Base-by-base conservation (phyloP, 345 rosid species). In the Rhodamnia argentea region DNA sequence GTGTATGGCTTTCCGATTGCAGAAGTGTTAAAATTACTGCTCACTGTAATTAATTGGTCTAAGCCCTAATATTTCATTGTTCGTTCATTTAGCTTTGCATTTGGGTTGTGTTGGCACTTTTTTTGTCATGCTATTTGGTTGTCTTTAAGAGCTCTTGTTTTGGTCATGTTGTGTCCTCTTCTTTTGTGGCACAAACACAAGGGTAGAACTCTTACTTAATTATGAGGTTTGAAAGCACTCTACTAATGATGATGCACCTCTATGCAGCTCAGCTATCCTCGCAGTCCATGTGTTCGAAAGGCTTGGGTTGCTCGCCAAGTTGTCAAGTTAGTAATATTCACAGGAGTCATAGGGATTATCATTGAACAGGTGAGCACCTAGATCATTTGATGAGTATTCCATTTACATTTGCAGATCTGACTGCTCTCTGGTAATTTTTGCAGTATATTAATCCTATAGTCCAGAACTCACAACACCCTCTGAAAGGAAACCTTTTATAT, bases 381-480 rank as follows among this genome's bases (percentile, higher is more conserved):
- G n/a, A 42, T 83, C 64, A 40, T 86, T 83, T 37, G 54, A 56
- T 32, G 82, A 50, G 44, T 13, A 27, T 32, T 54, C 24, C 51
- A 64, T 52, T 27, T 82, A 29, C 32, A 13, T 52, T 5, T 85
- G 57, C 57, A 82, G 7, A 52, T 44, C 64, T 93, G 87, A 88
- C 84, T 40, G 76, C 16, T 81, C 29, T 86, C 59, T 85, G 87
- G 23, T 86, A 60, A 86, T 86, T 91, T 74, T 86, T 91, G 93
- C 99, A 98, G 99, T 98, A 98, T 84, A 98, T 98, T 87, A 98
- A 98, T 89, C 99, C 99, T 87, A 94, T 98, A 82, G 97, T 96
- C 81, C 92, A 93, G 92, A 96, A 98, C 89, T 98, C 99, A 16
- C 94, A 94, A 86, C 99, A 98, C 86, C 99, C 99, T 52, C 89